phyloP scores from a whole-genome alignment of 352 stramenopile genomes.

The Pythium inflatum region DNA sequence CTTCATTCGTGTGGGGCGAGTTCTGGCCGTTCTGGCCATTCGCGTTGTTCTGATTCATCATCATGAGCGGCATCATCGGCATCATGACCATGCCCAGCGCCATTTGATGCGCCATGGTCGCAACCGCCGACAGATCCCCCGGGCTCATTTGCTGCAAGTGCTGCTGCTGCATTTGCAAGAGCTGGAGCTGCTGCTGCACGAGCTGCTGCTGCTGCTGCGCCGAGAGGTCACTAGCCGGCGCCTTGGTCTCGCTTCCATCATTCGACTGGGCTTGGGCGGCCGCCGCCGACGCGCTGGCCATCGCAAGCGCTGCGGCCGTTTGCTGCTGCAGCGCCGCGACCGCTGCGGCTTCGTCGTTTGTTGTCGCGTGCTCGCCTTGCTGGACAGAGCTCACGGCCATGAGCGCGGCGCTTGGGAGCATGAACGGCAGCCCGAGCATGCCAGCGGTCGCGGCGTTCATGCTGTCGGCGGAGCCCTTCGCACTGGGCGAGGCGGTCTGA shows the following conservation, averaged over 20 bases:
- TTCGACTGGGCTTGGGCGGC: constrained; percentile 1
- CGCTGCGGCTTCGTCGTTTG: constrained; percentile 12
- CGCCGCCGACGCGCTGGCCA: constrained; percentile 5
- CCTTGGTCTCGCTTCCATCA: constrained; percentile 5
- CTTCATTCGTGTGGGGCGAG: constrained; percentile 19
- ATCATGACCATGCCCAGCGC: constrained; percentile 71
- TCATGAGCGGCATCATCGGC: constrained; percentile 80
- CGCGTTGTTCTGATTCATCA: constrained; percentile 49
- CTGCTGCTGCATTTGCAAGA: constrained; percentile 55
- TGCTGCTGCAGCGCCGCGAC: constrained; percentile 21
- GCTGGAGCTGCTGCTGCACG: constrained; percentile 70
- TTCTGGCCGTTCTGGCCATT: constrained; percentile 19
- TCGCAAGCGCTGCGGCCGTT: constrained; percentile 19
- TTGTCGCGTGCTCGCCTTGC: constrained; percentile 21
- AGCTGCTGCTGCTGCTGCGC: constrained; percentile 59
- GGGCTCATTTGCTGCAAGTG: constrained; percentile 63
- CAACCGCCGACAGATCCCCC: constrained; percentile 48
- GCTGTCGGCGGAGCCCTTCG: neutral
- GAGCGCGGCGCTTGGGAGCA: constrained; percentile 32
- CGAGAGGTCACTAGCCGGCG: constrained; percentile 34
- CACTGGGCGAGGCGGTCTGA: neutral
- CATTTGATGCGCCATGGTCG: constrained; percentile 68
- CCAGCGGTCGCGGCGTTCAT: constrained; percentile 5
- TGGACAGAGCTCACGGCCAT: constrained; percentile 35
- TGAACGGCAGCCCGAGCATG: constrained; percentile 36